These are phyloP conservation scores for Penicillium coffeae DNA, from an alignment of 495 filamentous ascomycete species.

Conservation along the genomic window DNA sequence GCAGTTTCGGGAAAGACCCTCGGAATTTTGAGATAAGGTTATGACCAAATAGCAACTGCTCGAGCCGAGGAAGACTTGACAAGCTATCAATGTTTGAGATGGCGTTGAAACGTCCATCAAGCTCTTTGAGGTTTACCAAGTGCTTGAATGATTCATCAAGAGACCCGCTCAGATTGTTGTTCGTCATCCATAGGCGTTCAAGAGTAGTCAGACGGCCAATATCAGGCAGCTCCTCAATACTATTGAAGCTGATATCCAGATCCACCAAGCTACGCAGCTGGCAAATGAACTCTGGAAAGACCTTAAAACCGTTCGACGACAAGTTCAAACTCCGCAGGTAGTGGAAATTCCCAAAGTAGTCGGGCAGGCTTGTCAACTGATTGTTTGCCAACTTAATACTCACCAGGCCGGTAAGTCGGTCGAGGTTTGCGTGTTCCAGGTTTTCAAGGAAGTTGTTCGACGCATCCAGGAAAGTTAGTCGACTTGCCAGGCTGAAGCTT, in stretches of 20 bases:
- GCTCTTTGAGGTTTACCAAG: slow-evolving; percentile 75
- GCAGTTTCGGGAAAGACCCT: slow-evolving; percentile 78
- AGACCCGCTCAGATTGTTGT: slow-evolving; percentile 76
- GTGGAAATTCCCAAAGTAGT: slow-evolving; percentile 74
- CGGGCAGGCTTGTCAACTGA: slow-evolving; percentile 68
- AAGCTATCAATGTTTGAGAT: slow-evolving; percentile 83
- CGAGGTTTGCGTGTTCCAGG: slow-evolving; percentile 76
- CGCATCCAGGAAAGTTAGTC: slow-evolving; percentile 83
- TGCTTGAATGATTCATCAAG: slow-evolving; percentile 67
- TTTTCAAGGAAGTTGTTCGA: slow-evolving; percentile 91
- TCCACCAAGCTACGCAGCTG: slow-evolving; percentile 80
- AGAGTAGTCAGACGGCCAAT: slow-evolving; percentile 74
- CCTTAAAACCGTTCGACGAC: slow-evolving; percentile 84
- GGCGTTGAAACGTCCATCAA: slow-evolving; percentile 90
- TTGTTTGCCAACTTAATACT: slow-evolving; percentile 95
- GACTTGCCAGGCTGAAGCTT: slow-evolving; percentile 76
- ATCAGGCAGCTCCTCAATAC: slow-evolving; percentile 70
- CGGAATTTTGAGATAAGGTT: slow-evolving; percentile 85
- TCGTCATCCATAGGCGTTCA: slow-evolving; percentile 91
- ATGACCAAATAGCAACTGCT: slow-evolving; percentile 83
- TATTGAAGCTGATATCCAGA: slow-evolving; percentile 95
- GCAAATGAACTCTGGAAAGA: slow-evolving; percentile 81
- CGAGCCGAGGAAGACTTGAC: slow-evolving; percentile 75
- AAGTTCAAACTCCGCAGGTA: slow-evolving; percentile 78
- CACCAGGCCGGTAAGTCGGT: slow-evolving; percentile 66